Evolutionary conservation across 495 filamentous ascomycete genomes (phyloP).

Genomic region (Penicillium cosmopolitanum): DNA sequence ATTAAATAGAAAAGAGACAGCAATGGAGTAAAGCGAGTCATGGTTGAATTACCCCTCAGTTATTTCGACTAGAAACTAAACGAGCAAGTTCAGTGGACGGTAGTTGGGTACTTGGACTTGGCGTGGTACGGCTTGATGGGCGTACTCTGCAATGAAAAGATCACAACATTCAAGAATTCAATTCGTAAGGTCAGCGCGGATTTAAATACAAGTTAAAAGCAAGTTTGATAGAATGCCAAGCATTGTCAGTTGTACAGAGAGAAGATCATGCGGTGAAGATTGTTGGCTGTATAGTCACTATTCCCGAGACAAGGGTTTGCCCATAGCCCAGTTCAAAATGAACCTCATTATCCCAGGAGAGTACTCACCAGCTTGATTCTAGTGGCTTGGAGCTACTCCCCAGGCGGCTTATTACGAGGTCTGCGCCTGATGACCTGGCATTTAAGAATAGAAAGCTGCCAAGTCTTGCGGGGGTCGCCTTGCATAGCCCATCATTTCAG

Average conservation of each 20-base stretch:
- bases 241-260: background rate
- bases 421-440: background rate
- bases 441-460: background rate
- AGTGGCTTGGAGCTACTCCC: background rate
- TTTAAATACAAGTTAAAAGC: background rate
- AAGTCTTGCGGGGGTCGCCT: background rate
- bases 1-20: background rate
- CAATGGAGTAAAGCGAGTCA: background rate
- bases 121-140: background rate
- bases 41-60: background rate
- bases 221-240: slow-evolving; percentile 1
- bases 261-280: background rate
- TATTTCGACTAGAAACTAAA: background rate
- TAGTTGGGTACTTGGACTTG: background rate
- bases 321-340: slow-evolving; percentile 5
- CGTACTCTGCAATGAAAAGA: background rate
- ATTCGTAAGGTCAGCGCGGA: background rate
- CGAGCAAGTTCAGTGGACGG: background rate
- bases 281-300: background rate
- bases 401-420: background rate
- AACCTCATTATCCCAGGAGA: background rate
- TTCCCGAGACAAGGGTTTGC: background rate
- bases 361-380: no score
- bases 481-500: no score
- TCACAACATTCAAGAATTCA: background rate